Conservation (phyloP, 495 filamentous ascomycete species). For the Aspergillus avenaceus region DNA sequence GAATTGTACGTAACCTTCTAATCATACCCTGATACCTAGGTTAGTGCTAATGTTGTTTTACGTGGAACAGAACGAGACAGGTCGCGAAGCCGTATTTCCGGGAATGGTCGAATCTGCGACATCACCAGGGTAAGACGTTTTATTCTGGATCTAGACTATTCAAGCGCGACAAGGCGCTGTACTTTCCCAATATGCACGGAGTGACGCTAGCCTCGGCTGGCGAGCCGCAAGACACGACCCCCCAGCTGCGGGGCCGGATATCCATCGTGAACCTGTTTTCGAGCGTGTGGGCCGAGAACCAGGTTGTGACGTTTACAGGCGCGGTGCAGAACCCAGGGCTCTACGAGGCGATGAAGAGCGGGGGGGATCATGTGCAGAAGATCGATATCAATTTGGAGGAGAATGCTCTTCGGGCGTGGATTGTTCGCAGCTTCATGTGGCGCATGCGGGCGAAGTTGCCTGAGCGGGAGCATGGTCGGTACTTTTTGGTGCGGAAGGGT, state of each 20-base stretch:
- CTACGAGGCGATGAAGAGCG: slow-evolving; percentile 44
- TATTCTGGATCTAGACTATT: slow-evolving; percentile 73
- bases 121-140: slow-evolving; percentile 86
- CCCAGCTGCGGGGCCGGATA: slow-evolving; percentile 62
- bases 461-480: slow-evolving; percentile 60
- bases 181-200: slow-evolving; percentile 89
- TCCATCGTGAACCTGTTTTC: slow-evolving; percentile 78
- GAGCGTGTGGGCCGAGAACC: slow-evolving; percentile 77
- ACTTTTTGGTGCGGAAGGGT: slow-evolving; percentile 80
- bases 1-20: slow-evolving; percentile 54
- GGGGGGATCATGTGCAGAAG: slow-evolving; percentile 51
- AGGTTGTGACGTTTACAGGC: slow-evolving; percentile 67
- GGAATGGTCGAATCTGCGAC: slow-evolving; percentile 80
- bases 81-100: slow-evolving; percentile 85
- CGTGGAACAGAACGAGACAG: slow-evolving; percentile 43
- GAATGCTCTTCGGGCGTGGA: slow-evolving; percentile 66
- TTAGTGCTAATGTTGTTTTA: background rate
- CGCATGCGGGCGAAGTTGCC: slow-evolving; percentile 53
- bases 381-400: slow-evolving; percentile 86
- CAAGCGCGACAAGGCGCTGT: slow-evolving; percentile 68
- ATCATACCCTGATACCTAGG: background rate
- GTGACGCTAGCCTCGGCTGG: slow-evolving; percentile 58
- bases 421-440: slow-evolving; percentile 68
- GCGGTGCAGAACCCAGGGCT: slow-evolving; percentile 62
- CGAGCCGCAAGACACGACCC: slow-evolving; percentile 62